Conservation (phyloP, 2,329 filamentous ascomycete species). For the Trichophyton equinum region DNA sequence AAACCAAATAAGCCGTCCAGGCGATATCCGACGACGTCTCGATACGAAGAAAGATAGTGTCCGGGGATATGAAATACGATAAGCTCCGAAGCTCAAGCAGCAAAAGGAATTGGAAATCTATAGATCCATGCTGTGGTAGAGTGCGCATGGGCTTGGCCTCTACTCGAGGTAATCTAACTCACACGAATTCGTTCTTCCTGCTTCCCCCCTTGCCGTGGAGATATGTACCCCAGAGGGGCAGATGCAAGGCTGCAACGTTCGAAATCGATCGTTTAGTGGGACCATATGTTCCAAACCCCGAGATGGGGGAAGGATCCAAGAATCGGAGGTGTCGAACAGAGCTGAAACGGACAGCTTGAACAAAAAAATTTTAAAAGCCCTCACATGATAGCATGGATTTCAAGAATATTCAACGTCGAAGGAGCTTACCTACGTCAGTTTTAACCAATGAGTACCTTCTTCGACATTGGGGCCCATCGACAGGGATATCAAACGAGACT, state of each 20-base stretch:
- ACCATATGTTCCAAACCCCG: neutral
- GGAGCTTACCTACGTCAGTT: neutral
- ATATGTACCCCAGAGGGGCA: neutral
- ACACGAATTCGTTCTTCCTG: neutral
- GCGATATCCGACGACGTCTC: neutral
- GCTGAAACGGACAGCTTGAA: neutral
- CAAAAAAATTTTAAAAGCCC: neutral
- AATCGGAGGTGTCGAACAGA: neutral
- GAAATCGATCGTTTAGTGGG: neutral
- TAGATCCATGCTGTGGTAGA: neutral
- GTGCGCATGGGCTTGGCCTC: neutral
- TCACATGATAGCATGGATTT: neutral
- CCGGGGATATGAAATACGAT: neutral
- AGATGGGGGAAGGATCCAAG: neutral
- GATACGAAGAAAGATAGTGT: neutral
- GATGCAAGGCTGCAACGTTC: neutral
- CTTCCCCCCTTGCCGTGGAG: neutral
- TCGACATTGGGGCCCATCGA: neutral
- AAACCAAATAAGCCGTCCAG: neutral
- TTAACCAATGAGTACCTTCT: neutral
- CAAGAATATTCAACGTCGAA: neutral
- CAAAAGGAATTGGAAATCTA: neutral
- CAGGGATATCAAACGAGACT: neutral
- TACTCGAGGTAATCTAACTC: neutral
- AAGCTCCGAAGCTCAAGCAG: neutral